phyloP scores from a whole-genome alignment of 768 basidiomycete genomes.

The Mycena capillaripes region DNA sequence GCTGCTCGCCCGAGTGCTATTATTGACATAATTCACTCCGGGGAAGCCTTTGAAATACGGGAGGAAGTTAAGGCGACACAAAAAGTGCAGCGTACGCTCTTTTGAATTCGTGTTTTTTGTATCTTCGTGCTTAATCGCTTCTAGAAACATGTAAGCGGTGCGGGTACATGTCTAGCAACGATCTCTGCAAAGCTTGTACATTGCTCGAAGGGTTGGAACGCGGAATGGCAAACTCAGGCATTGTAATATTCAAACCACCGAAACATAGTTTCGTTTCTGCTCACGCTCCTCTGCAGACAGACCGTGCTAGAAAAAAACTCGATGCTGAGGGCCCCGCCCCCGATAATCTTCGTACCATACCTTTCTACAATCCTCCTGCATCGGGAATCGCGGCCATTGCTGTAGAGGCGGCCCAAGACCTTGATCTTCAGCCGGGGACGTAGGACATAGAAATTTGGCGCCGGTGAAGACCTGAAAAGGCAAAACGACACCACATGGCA shows the following conservation, averaged over 20 bases:
- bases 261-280: background rate
- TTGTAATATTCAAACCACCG: slow-evolving; percentile 54
- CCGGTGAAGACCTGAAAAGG: too few species aligned
- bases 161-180: slow-evolving; percentile 96
- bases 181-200: slow-evolving; percentile 96
- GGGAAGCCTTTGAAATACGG: slow-evolving; percentile 90
- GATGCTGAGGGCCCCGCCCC: slow-evolving; percentile 71
- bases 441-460: background rate
- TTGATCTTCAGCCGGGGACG: background rate
- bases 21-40: slow-evolving; percentile 97
- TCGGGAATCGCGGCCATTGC: slow-evolving; percentile 3
- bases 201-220: slow-evolving; percentile 92
- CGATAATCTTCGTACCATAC: slow-evolving; percentile 83
- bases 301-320: slow-evolving; percentile 75
- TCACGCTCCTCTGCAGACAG: slow-evolving; percentile 62
- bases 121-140: background rate
- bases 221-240: slow-evolving; percentile 76
- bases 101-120: slow-evolving; percentile 16
- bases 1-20: slow-evolving; percentile 94
- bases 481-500: background rate
- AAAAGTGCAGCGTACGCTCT: slow-evolving; percentile 83
- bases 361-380: slow-evolving; percentile 57
- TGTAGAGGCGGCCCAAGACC: slow-evolving; percentile 7
- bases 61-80: slow-evolving; percentile 89
- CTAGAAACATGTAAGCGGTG: slow-evolving; percentile 93